Conservation (phyloP, 106 monocot species). For the Dendrobium officinale region DNA sequence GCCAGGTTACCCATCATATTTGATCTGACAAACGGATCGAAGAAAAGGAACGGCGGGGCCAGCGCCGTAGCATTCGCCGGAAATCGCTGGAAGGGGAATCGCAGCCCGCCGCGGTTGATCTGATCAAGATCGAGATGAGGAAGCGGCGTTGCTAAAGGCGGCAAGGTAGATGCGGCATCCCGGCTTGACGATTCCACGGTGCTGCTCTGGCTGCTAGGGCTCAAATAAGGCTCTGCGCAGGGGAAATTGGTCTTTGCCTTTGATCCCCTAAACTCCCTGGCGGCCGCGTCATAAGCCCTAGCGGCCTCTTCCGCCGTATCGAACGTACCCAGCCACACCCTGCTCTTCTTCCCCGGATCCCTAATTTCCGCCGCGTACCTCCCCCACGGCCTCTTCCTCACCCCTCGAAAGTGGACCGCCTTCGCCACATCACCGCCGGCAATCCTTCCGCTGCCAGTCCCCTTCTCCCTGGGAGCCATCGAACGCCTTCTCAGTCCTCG, state of each 20-base stretch:
- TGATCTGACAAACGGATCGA: conserved; percentile 16
- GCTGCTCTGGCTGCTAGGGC: conserved; percentile 31
- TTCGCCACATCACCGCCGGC: background rate
- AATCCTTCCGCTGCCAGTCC: background rate
- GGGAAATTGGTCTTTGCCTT: conserved; percentile 12
- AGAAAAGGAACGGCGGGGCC: conserved; percentile 11
- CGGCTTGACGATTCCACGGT: conserved; percentile 21
- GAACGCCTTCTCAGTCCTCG: background rate
- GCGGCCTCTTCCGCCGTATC: conserved; percentile 16
- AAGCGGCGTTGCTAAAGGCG: background rate
- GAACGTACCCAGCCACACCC: conserved; percentile 11
- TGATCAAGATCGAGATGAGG: conserved; percentile 12
- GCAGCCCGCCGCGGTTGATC: conserved; percentile 3
- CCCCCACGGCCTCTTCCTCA: conserved; percentile 17
- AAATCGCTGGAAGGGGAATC: conserved; percentile 14
- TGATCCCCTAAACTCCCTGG: conserved; percentile 5
- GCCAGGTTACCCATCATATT: background rate
- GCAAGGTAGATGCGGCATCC: background rate
- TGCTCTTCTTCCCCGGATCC: conserved; percentile 15
- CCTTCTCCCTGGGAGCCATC: conserved; percentile 3
- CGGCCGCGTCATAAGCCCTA: conserved; percentile 9
- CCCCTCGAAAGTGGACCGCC: conserved; percentile 2
- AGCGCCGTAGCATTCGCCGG: background rate
- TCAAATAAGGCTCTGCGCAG: background rate
- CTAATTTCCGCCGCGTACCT: conserved; percentile 17